Conservation (phyloP, 179 eudicot species). For the Silene coronaria region DNA sequence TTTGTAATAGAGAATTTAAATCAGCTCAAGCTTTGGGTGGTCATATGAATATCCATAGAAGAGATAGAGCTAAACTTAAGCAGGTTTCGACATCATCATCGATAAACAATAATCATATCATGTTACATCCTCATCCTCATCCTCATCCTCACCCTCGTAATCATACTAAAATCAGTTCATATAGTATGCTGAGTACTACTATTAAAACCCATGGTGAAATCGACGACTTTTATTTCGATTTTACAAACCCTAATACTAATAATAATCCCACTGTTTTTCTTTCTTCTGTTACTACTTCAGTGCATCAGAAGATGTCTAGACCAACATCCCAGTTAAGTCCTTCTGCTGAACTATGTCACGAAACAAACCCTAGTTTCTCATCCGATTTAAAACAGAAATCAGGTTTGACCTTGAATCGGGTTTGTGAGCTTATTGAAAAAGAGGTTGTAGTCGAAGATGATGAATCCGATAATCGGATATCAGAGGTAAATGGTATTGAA, state of each 20-base stretch:
- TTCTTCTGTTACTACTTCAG: slow-evolving; percentile 1
- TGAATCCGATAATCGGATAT: slow-evolving; percentile 17
- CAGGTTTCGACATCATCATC: slow-evolving; percentile 9
- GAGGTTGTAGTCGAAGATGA: slow-evolving; percentile 21
- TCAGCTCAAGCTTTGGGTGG: slow-evolving; percentile 49
- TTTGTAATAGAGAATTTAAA: slow-evolving; percentile 38
- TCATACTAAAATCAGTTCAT: neutral
- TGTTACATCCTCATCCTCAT: slow-evolving; percentile 14
- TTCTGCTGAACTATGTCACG: slow-evolving; percentile 15
- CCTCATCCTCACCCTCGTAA: neutral
- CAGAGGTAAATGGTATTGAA: slow-evolving; percentile 13
- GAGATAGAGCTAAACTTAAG: slow-evolving; percentile 39
- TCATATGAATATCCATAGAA: slow-evolving; percentile 43
- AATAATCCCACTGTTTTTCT: slow-evolving; percentile 17
- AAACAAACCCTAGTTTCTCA: slow-evolving; percentile 12
- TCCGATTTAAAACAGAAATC: neutral
- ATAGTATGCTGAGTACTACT: neutral
- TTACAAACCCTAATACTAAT: slow-evolving; percentile 32
- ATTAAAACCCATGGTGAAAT: neutral
- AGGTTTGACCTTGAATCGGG: too few species aligned
- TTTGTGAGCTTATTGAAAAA: slow-evolving; percentile 29
- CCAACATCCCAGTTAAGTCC: neutral
- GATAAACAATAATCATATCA: neutral
- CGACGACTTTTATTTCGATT: slow-evolving; percentile 14
- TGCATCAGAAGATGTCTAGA: slow-evolving; percentile 27